These are phyloP conservation scores for Dryas alaskensis DNA, from an alignment of 306 rosid species.

Conservation along the genomic window DNA sequence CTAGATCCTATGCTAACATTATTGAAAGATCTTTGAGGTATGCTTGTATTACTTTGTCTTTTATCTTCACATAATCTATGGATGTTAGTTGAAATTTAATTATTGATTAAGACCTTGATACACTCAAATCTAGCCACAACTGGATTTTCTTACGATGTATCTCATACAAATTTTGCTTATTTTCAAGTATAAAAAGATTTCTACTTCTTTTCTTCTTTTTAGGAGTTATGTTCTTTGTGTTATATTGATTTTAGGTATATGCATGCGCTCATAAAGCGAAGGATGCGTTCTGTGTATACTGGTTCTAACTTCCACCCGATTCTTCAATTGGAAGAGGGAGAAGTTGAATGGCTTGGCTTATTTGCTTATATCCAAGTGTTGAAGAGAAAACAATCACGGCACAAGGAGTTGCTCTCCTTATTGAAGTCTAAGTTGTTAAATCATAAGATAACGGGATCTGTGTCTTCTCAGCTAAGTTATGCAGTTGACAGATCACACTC, in stretches of 20 bases:
- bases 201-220: neutral
- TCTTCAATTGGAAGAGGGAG: constrained; percentile 50
- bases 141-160: neutral
- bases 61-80: neutral
- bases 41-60: constrained; percentile 10
- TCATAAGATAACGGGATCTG: constrained; percentile 34
- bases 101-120: neutral
- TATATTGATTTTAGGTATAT: constrained; percentile 51
- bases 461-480: constrained; percentile 48
- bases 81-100: neutral
- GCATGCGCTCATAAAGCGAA: constrained; percentile 59
- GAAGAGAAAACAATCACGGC: constrained; percentile 64
- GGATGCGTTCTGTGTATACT: constrained; percentile 42
- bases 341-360: constrained; percentile 84
- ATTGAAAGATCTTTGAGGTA: constrained; percentile 69
- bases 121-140: neutral
- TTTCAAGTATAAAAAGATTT: neutral
- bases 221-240: constrained; percentile 14
- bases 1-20: constrained; percentile 28
- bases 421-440: constrained; percentile 44
- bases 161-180: neutral
- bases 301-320: constrained; percentile 43
- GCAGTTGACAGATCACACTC: constrained; percentile 67
- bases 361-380: constrained; percentile 70
- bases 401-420: constrained; percentile 46